These are phyloP conservation scores for Hericium erinaceus DNA, from an alignment of 768 basidiomycete genomes.

Conservation along the genomic window DNA sequence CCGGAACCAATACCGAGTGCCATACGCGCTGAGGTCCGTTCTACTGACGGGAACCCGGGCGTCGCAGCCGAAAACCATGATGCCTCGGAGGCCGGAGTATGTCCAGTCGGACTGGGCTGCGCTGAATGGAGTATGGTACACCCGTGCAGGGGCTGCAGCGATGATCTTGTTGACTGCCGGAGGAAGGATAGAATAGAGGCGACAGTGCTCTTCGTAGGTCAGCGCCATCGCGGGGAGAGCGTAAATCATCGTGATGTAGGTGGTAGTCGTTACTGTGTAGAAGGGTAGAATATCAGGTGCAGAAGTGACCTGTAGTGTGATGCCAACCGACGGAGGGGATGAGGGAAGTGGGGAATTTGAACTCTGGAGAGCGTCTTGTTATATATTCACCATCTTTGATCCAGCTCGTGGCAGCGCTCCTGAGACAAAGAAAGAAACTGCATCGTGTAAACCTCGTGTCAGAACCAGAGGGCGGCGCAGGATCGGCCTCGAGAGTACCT, in stretches of 20 bases:
- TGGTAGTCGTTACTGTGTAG: background rate
- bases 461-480: background rate
- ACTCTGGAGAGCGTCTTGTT: background rate
- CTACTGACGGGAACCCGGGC: conserved; percentile 20
- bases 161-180: conserved; percentile 26
- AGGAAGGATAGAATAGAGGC: conserved; percentile 18
- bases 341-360: background rate
- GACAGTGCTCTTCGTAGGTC: conserved; percentile 13
- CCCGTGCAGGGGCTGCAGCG: conserved; percentile 45
- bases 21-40: conserved; percentile 15
- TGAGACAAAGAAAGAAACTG: background rate
- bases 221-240: background rate
- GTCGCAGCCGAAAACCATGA: conserved; percentile 40
- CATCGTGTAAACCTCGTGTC: background rate
- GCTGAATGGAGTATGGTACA: conserved; percentile 52
- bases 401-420: background rate
- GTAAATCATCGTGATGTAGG: background rate
- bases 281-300: too few relatives aligned
- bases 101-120: conserved; percentile 43
- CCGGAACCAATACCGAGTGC: conserved; percentile 47
- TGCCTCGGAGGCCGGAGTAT: conserved; percentile 51
- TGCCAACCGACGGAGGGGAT: background rate
- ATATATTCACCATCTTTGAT: background rate
- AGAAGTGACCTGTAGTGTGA: too few relatives aligned
- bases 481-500: background rate